A percentile compares a stretch with the other conserved stretches of the same genome.
Evolutionary conservation across 2,329 filamentous ascomycete species (phyloP).

Genomic region (Samsoniella hepiali): DNA sequence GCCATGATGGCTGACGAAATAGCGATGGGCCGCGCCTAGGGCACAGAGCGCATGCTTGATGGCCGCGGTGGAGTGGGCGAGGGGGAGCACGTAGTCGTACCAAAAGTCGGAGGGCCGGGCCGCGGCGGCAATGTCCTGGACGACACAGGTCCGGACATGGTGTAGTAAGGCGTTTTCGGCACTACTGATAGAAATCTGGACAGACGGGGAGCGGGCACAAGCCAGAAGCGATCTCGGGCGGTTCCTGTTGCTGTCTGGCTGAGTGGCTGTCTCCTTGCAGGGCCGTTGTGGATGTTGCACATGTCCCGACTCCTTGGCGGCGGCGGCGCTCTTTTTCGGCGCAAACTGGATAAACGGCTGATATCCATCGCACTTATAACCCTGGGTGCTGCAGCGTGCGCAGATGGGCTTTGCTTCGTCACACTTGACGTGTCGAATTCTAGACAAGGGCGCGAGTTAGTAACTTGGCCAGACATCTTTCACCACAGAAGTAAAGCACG

Average conservation of each 20-base stretch:
- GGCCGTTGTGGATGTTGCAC: neutral
- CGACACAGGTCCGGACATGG: slow-evolving; percentile 1
- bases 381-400: slow-evolving; percentile 17
- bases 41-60: neutral
- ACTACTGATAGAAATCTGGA: neutral
- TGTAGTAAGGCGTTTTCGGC: neutral
- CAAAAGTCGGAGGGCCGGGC: neutral
- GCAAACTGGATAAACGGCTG: neutral
- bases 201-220: neutral
- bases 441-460: neutral
- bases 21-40: neutral
- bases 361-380: slow-evolving; percentile 22
- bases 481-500: neutral
- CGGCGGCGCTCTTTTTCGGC: neutral
- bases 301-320: neutral
- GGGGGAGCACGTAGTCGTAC: neutral
- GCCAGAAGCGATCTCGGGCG: neutral
- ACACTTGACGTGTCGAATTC: slow-evolving; percentile 24
- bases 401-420: slow-evolving; percentile 21
- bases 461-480: neutral
- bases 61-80: neutral
- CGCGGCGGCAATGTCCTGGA: neutral
- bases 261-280: neutral
- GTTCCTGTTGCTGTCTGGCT: neutral
- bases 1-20: neutral